Evolutionary conservation across 352 stramenopile species (phyloP).

Genomic region (Phytopythium montanum): DNA sequence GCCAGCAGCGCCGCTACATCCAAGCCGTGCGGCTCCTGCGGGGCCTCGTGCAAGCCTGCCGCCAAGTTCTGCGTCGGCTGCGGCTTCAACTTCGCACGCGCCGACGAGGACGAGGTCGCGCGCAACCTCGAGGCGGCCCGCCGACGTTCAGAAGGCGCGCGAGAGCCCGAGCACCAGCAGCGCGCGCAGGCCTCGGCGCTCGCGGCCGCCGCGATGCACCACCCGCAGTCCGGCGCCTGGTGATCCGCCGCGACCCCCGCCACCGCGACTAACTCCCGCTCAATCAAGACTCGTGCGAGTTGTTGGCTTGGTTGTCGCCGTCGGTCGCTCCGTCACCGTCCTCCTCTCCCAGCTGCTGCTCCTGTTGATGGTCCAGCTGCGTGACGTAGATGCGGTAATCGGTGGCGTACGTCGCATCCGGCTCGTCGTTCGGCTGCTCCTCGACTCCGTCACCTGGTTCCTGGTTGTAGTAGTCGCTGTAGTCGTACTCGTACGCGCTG

Average conservation of each 20-base stretch:
- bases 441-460: background rate
- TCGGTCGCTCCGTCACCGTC: conserved; percentile 8
- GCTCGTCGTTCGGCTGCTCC: background rate
- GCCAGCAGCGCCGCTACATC: conserved; percentile 20
- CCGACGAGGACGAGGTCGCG: conserved; percentile 75
- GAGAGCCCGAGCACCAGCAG: conserved; percentile 59
- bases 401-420: conserved; percentile 55
- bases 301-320: conserved; percentile 3
- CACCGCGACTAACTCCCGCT: too few relatives aligned
- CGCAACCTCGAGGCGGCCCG: conserved; percentile 66
- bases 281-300: background rate
- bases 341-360: conserved; percentile 11
- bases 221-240: conserved; percentile 5
- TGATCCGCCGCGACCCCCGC: background rate
- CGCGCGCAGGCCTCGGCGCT: conserved; percentile 65
- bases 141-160: conserved; percentile 36
- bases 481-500: background rate
- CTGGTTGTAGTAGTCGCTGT: background rate
- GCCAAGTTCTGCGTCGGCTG: conserved; percentile 84
- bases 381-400: conserved; percentile 76
- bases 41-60: conserved; percentile 65
- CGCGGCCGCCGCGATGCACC: conserved; percentile 20
- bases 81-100: conserved; percentile 74
- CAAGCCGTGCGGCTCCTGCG: conserved; percentile 64
- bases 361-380: conserved; percentile 29